Evolutionary conservation across 2,329 filamentous ascomycete species (phyloP).

Genomic region (Incumbomyces lentus): DNA sequence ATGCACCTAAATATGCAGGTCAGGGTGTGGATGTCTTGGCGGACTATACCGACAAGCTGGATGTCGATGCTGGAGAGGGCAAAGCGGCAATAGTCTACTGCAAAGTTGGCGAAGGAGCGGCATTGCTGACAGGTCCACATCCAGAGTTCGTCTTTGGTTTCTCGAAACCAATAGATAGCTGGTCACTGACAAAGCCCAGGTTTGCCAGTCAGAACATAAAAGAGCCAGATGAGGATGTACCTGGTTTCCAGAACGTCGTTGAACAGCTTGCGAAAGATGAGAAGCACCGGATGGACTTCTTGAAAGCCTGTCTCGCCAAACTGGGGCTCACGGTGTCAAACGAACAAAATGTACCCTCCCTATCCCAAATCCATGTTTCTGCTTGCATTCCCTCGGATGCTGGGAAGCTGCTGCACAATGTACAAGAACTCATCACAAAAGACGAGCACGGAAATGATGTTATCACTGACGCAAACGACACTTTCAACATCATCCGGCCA

Average conservation of each 20-base stretch:
- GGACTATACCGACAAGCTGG: slow-evolving; percentile 62
- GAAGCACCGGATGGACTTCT: slow-evolving; percentile 57
- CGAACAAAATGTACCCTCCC: slow-evolving; percentile 61
- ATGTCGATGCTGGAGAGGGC: slow-evolving; percentile 63
- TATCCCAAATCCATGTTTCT: slow-evolving; percentile 75
- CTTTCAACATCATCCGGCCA: slow-evolving; percentile 64
- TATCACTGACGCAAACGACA: slow-evolving; percentile 72
- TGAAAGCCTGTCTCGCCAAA: slow-evolving; percentile 69
- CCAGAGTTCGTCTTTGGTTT: slow-evolving; percentile 58
- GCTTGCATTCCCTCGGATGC: slow-evolving; percentile 55
- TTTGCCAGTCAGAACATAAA: slow-evolving; percentile 73
- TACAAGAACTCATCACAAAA: slow-evolving; percentile 48
- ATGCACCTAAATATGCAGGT: slow-evolving; percentile 52
- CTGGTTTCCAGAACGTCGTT: slow-evolving; percentile 61
- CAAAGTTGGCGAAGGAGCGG: slow-evolving; percentile 68
- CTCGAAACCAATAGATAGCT: slow-evolving; percentile 14
- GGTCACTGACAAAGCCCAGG: slow-evolving; percentile 37
- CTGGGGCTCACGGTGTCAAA: slow-evolving; percentile 70
- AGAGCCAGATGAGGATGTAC: slow-evolving; percentile 49
- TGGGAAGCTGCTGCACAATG: slow-evolving; percentile 55
- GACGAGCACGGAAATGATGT: slow-evolving; percentile 37
- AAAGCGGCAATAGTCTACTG: slow-evolving; percentile 75
- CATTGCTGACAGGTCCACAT: slow-evolving; percentile 76
- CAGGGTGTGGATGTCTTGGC: slow-evolving; percentile 71
- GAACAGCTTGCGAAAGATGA: slow-evolving; percentile 60